Evolutionary conservation across 441 rosid species (phyloP), one percentile per base, ranked within the genome.

Genomic region (Adansonia madagascariensis): DNA sequence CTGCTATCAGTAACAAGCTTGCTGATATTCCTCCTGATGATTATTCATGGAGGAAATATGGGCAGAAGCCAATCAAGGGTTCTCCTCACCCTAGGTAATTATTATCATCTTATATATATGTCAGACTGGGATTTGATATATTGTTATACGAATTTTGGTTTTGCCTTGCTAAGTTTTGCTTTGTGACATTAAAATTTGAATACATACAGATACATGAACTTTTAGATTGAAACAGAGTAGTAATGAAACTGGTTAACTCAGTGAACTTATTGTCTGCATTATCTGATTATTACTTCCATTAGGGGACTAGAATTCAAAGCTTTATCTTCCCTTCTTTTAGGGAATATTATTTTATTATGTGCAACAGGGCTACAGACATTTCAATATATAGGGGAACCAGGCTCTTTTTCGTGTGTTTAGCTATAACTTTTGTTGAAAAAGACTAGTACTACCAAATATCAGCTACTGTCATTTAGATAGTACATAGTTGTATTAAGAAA

Each of bases 1-100:
- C 97, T 81, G 94, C 97, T 66, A 87, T 90, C 59, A 91, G 97
- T 83, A 91, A 79, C 87, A 91, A 90, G 86, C 91, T 90, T 53
- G 92, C 97, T 6, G 97, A 91, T 83, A 91, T 91, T 65, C 97
- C 97, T 70, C 90, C 97, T 0, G 97, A 91, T 83, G 97, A 91
- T 86, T 91, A 82, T 65, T 91, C 94, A 0, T 91, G 97, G 97
- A 90, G 97, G 82, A 91, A 91, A 82, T 91, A 91, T 49, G 96
- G 94, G 43, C 96, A 91, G 81, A 91, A 91, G 76, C 96, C 96
- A 63, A 91, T 91, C 78, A 91, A 91, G 82, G 94, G 97, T 69
- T 91, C 97, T 83, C 97, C 97, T 81, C 91, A 91, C 65, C 97
- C 97, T 12, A 87, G 97, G 97, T 91, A 86, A 73, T 49, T 17